These are phyloP conservation scores for Diaporthe velutina DNA, from an alignment of 2,329 filamentous ascomycete species.

Conservation along the genomic window DNA sequence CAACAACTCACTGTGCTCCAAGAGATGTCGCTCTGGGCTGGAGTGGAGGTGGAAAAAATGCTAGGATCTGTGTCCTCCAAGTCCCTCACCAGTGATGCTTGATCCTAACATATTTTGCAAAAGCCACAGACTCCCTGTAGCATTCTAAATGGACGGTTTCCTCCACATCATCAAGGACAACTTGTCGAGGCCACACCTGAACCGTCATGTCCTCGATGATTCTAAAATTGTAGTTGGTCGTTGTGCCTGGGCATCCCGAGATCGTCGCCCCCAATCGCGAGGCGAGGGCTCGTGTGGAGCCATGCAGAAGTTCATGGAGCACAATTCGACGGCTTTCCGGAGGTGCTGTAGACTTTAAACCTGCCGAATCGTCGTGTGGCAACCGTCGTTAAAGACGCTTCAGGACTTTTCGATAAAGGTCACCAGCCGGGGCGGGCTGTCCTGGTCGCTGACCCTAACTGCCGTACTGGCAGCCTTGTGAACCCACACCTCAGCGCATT, in stretches of 20 bases:
- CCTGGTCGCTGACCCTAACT: background rate
- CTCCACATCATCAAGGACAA: background rate
- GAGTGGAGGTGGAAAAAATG: no score
- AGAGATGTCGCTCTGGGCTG: no score
- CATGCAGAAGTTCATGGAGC: background rate
- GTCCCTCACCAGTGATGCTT: no score
- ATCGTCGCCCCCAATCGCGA: background rate
- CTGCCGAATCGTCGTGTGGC: conserved; percentile 55
- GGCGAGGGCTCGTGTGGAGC: background rate
- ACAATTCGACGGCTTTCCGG: conserved; percentile 52
- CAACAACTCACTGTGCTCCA: no score
- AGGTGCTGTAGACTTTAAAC: conserved; percentile 50
- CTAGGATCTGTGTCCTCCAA: no score
- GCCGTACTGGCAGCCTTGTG: background rate
- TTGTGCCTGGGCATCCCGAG: background rate
- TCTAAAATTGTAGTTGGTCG: background rate
- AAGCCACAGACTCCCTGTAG: no score
- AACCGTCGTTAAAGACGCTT: conserved; percentile 56
- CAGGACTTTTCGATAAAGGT: conserved; percentile 37
- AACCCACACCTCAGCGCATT: background rate
- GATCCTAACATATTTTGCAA: no score
- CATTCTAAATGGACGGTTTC: no score
- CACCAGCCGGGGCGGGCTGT: background rate
- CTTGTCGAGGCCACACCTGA: background rate
- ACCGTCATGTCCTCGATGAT: background rate